Percentiles rank a stretch among this genome's conserved stretches.
Evolutionary conservation across 2,329 filamentous ascomycete genomes (phyloP).

Genomic region (Orbilia blumenaviensis): DNA sequence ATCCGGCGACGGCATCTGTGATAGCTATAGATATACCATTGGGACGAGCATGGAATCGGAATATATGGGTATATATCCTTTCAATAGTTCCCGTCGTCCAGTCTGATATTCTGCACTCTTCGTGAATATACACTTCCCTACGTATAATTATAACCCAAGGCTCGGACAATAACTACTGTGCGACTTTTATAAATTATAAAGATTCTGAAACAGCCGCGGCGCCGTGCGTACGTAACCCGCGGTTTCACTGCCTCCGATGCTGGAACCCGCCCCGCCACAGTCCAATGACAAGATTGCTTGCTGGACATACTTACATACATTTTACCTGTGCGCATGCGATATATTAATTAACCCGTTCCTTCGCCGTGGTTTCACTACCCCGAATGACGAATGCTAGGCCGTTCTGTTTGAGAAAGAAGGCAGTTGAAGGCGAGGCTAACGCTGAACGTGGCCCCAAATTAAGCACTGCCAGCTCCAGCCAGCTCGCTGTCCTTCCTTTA

Average conservation of each 20-base stretch:
- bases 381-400: not conserved
- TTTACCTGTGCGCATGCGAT: too few relatives aligned
- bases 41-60: not conserved
- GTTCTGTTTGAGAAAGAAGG: not conserved
- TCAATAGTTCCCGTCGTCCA: too few relatives aligned
- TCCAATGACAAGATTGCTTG: not conserved
- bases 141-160: too few relatives aligned
- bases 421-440: not conserved
- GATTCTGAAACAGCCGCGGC: conserved; percentile 34
- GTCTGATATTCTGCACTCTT: too few relatives aligned
- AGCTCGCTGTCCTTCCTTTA: not conserved
- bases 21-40: conserved; percentile 12
- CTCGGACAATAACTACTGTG: not conserved
- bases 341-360: not conserved
- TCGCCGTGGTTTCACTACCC: not conserved
- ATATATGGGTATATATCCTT: not conserved
- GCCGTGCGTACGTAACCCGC: conserved; percentile 41
- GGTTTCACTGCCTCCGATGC: conserved; percentile 47
- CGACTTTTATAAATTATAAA: conserved; percentile 2
- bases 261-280: not conserved
- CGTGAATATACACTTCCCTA: too few relatives aligned
- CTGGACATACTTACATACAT: not conserved
- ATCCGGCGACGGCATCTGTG: conserved; percentile 7
- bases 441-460: conserved; percentile 6
- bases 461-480: not conserved